Evolutionary conservation across 148 eudicot genomes (phyloP), one percentile per base, ranked within the genome.

Genomic region (Rhododendron kiyosumense): DNA sequence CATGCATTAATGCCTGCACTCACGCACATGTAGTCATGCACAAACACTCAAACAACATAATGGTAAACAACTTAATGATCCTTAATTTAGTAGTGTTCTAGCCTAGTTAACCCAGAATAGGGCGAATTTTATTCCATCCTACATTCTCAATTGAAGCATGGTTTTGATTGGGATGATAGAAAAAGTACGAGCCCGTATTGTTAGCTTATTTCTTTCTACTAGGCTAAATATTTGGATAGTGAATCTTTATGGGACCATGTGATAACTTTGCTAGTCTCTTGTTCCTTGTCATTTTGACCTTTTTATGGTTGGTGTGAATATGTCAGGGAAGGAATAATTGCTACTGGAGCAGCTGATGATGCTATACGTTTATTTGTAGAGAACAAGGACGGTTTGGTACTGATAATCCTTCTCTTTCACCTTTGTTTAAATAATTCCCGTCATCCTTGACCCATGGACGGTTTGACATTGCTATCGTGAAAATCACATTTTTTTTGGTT

Each of bases 331-430:
- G 98, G 98, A 80, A 86, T 97, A 79, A 94, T 95, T 89, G 94
- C 98, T 84, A 95, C 84, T 86, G 99, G 98, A 69, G 98, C 98
- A 84, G 99, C 98, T 3, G 99, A 97, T 93, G 95, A 97, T 94
- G 92, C 95, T 78, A 92, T 97, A 85, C 93, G 98, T 79, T 86
- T 97, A 83, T 95, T 97, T 91, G 93, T 90, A 82, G 96, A 94
- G 88, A 91, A 86, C 83, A 89, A 92, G 67, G 98, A 93, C 80
- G 89, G 87, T 63, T 84, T 48, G 95, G 99, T 95, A 93, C 38
- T 85, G 52, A 41, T 82, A 75, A 82, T 34, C 75, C 52, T 61
- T 82, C 84, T 41, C 75, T 18, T 54, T 17, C 61, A 15, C 4
- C 61, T 54, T 15, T 9, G 7, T 82, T 61, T 63, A 20, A 59